phyloP scores from a whole-genome alignment of 208 protist species.

The Trypanosoma avium region DNA sequence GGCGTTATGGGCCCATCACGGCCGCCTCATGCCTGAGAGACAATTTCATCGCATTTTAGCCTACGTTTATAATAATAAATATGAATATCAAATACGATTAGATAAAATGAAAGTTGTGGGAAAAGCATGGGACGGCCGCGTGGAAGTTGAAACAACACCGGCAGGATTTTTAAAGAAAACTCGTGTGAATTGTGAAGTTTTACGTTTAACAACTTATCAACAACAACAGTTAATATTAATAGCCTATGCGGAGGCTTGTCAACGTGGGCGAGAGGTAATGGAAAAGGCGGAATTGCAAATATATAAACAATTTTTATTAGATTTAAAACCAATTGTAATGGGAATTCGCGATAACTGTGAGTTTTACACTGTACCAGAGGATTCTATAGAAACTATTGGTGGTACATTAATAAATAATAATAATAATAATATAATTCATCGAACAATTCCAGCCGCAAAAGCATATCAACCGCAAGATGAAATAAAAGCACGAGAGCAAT shows the following conservation, averaged over 20 bases:
- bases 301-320: slow-evolving; percentile 90
- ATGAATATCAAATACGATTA: slow-evolving; percentile 92
- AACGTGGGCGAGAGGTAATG: slow-evolving; percentile 76
- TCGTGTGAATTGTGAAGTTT: slow-evolving; percentile 77
- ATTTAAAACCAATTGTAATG: slow-evolving; percentile 87
- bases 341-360: slow-evolving; percentile 92
- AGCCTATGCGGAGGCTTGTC: slow-evolving; percentile 82
- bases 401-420: slow-evolving; percentile 46
- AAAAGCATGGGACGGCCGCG: slow-evolving; percentile 64
- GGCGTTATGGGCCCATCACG: slow-evolving; percentile 90
- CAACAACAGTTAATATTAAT: slow-evolving; percentile 78
- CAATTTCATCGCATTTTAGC: slow-evolving; percentile 92
- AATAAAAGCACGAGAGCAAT: slow-evolving; percentile 56
- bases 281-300: slow-evolving; percentile 84
- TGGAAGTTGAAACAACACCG: slow-evolving; percentile 90
- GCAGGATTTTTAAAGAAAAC: slow-evolving; percentile 83
- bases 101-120: slow-evolving; percentile 89
- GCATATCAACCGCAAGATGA: slow-evolving; percentile 70
- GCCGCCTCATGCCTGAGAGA: slow-evolving; percentile 87
- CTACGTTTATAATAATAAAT: slow-evolving; percentile 94
- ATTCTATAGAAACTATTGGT: slow-evolving; percentile 67
- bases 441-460: slow-evolving; percentile 86
- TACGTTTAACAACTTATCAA: slow-evolving; percentile 58
- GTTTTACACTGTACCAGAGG: slow-evolving; percentile 88
- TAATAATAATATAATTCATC: slow-evolving; percentile 24